phyloP scores from a whole-genome alignment of 202 grass and related monocot species.

The Digitaria exilis region DNA sequence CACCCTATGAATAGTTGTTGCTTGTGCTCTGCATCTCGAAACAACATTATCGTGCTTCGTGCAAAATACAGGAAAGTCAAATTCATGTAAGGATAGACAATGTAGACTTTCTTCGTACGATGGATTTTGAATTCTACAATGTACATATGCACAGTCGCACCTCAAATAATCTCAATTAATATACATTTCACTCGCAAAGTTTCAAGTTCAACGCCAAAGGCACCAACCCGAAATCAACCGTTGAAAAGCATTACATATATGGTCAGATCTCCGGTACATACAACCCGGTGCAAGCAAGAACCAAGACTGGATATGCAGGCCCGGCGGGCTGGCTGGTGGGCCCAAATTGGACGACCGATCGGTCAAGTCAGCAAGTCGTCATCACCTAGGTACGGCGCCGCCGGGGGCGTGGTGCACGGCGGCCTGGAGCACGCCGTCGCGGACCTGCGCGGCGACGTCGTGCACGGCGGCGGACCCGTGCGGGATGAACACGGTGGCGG shows the following conservation, averaged over 20 bases:
- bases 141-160: background rate
- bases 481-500: slow-evolving; percentile 58
- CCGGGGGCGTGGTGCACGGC: background rate
- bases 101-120: background rate
- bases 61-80: background rate
- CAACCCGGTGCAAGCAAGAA: background rate
- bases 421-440: slow-evolving; percentile 55
- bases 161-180: too few species aligned
- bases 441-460: slow-evolving; percentile 53
- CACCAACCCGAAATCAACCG: background rate
- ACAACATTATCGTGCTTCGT: background rate
- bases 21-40: too few species aligned
- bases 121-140: background rate
- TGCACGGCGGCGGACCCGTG: slow-evolving; percentile 47
- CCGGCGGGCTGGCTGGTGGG: too few species aligned
- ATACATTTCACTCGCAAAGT: background rate
- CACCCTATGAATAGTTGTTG: too few species aligned
- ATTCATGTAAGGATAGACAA: background rate
- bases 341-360: too few species aligned
- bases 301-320: background rate
- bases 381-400: background rate
- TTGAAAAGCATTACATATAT: background rate
- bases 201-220: background rate
- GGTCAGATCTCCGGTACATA: background rate
- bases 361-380: too few species aligned